Conservation (phyloP, 2,329 filamentous ascomycete genomes). For the Sphaerulina vaccinii region DNA sequence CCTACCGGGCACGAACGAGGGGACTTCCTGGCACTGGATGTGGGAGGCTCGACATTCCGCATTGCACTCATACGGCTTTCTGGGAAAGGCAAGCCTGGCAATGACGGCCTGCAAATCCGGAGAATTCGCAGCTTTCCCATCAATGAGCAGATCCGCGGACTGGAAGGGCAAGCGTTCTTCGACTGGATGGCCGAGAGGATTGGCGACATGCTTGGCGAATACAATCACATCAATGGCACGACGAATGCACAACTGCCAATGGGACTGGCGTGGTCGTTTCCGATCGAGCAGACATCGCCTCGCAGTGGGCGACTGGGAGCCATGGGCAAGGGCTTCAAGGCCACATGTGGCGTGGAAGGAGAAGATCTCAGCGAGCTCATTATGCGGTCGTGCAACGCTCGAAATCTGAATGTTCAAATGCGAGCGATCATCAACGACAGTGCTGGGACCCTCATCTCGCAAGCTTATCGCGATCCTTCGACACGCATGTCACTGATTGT, state of each 20-base stretch:
- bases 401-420: conserved; percentile 57
- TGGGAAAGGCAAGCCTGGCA: conserved; percentile 38
- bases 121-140: conserved; percentile 57
- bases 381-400: conserved; percentile 55
- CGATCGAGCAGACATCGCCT: conserved; percentile 63
- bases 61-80: conserved; percentile 59
- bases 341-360: conserved; percentile 58
- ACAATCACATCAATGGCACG: conserved; percentile 39
- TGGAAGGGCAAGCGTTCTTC: conserved; percentile 60
- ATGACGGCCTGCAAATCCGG: conserved; percentile 53
- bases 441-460: conserved; percentile 60
- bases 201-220: conserved; percentile 51
- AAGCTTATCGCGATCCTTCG: conserved; percentile 60
- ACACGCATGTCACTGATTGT: conserved; percentile 64
- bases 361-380: conserved; percentile 61
- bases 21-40: conserved; percentile 61
- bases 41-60: conserved; percentile 66
- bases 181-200: conserved; percentile 66
- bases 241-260: conserved; percentile 49
- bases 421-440: conserved; percentile 65
- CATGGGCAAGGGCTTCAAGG: conserved; percentile 66
- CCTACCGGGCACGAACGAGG: conserved; percentile 60
- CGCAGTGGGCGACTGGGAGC: conserved; percentile 56
- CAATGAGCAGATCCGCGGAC: conserved; percentile 54
- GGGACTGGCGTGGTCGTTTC: conserved; percentile 67